Evolutionary conservation across 495 filamentous ascomycete species (phyloP), one percentile per base, ranked within the genome.

Genomic region (Rhizodiscina lignyota): DNA sequence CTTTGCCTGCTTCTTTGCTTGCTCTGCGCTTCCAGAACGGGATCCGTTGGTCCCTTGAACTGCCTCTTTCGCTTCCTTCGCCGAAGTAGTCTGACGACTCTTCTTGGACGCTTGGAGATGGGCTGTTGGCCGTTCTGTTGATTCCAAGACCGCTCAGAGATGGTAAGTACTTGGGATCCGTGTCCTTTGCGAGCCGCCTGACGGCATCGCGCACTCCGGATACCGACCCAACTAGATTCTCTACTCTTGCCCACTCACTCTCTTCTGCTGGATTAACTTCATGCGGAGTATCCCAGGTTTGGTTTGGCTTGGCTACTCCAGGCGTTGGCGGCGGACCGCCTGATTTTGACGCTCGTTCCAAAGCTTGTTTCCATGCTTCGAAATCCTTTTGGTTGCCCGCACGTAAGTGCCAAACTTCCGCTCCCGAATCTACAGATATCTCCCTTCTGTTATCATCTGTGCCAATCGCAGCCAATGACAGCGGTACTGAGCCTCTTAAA

Each of bases 321-420:
- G 43, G 21, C 13, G 47, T 45, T 10, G 48, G 41, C 18, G 41
- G 38, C 40, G 34, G 11, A 23, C 33, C 23, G 34, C 41, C 57
- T 35, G 8, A 43, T 43, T 40, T 66, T 53, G 44, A 83, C 4
- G 86, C 86, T 41, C 65, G 72, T 52, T 96, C 85, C 20, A 97
- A 54, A 2, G 86, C 89, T 30, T 67, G 63, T 28, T 76, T 82
- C 89, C 89, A 97, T 1, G 77, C 76, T 16, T 61, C 64, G 55
- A 94, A 97, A 30, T 96, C 91, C 38, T 73, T 75, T 5, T 72
- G 67, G 42, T 79, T 87, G 18, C 64, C 67, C 17, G 87, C 84
- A 41, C 75, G 75, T n/a, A 97, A 63, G 61, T 94, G 89, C 89
- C 89, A 97, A 6, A 97, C 69, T 53, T 97, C 89, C 4, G 87